Evolutionary conservation across 257 asterid species (phyloP).

Genomic region (Ballota nigra): DNA sequence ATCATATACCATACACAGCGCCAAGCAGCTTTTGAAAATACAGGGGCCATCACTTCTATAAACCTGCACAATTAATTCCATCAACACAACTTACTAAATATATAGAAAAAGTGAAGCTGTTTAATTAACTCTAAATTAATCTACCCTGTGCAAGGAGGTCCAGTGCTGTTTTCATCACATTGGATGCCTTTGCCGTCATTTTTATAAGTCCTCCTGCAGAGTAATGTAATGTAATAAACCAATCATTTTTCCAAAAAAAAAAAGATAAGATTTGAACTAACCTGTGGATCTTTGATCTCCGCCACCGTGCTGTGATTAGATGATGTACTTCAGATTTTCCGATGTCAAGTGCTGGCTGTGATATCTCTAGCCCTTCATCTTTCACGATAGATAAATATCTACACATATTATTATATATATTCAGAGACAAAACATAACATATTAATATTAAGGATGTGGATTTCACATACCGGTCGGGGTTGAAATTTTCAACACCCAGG

Average conservation of each 20-base stretch:
- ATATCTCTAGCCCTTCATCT: slow-evolving; percentile 76
- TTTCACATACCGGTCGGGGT: slow-evolving; percentile 50
- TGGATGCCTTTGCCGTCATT: slow-evolving; percentile 47
- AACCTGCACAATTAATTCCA: slow-evolving; percentile 52
- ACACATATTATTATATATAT: not conserved
- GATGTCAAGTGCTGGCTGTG: slow-evolving; percentile 83
- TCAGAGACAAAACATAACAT: too few relatives aligned
- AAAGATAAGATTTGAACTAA: too few relatives aligned
- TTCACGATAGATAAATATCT: slow-evolving; percentile 73
- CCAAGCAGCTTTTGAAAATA: slow-evolving; percentile 79
- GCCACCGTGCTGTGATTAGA: slow-evolving; percentile 74
- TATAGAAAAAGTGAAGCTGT: too few relatives aligned
- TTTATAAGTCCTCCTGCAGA: slow-evolving; percentile 65
- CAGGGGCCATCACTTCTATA: slow-evolving; percentile 98
- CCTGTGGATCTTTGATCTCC: slow-evolving; percentile 69
- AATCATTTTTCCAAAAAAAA: too few relatives aligned
- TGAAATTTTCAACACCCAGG: slow-evolving; percentile 73
- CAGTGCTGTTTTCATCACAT: slow-evolving; percentile 55
- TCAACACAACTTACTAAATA: too few relatives aligned
- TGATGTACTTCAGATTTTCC: slow-evolving; percentile 77
- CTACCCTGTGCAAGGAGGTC: slow-evolving; percentile 98
- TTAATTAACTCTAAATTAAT: slow-evolving; percentile 27
- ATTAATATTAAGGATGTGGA: too few relatives aligned
- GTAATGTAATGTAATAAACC: too few relatives aligned
- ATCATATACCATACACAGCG: slow-evolving; percentile 88